Evolutionary conservation across 2,329 filamentous ascomycete genomes (phyloP), one percentile per base, ranked within the genome.

Genomic region (Colletotrichum filicis): DNA sequence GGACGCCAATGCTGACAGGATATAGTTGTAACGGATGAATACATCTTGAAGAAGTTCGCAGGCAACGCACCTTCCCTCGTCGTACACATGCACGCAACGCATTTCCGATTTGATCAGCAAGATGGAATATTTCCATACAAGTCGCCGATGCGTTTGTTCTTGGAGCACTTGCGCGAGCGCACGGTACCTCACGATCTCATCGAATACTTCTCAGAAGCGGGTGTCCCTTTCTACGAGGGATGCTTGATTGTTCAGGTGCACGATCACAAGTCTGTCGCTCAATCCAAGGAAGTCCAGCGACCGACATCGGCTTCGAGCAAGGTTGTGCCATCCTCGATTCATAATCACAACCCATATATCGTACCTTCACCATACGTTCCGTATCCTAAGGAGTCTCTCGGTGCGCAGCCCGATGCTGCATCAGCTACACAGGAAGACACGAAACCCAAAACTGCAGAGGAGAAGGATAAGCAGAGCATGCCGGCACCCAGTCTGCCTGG

Each of bases 231-330:
- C 80, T 99, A 98, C 80, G 95, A 98, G 82, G 95, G 94, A 37
- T 98, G 96, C 79, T 88, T 99, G 70, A 98, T 99, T 76, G 95
- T 99, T 46, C 93, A 97, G 81, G 87, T 98, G n/a, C 90, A 97
- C 78, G 94, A 98, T 80, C 94, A 98, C 84, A 94, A 93, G 78
- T 91, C 92, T 0, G 85, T 85, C 55, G 87, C 88, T 59, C 87
- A 88, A 74, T 85, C 88, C 76, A 91, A 94, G 79, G 91, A 89
- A 76, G 87, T 86, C 77, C 84, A 85, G 69, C 88, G 85, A 62
- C 86, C 85, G 85, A 77, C 80, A 7, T 86, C 90, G 1, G 85
- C 88, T 24, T 89, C 90, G 46, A 91, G 87, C 76, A 92, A 92
- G 66, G 89, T 89, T 52, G 85, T 88, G 4, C 91, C 92, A 12